Evolutionary conservation across 108 stramenopile genomes (phyloP).

Genomic region (Mediolabrus comicus): DNA sequence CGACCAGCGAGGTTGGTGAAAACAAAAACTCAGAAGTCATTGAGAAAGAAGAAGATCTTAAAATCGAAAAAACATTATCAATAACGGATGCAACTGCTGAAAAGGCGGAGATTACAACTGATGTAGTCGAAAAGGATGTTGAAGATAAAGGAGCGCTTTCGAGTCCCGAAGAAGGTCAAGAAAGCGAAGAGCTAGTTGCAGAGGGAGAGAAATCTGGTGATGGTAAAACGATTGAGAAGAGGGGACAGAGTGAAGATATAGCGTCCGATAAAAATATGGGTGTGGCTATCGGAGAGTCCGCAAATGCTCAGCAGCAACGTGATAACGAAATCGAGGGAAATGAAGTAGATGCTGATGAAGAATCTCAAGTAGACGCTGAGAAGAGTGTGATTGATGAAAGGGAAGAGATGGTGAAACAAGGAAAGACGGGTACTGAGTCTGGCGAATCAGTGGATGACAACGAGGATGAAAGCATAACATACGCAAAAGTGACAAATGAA

Average conservation of each 20-base stretch:
- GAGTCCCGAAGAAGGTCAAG: not conserved
- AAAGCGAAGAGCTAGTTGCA: not conserved
- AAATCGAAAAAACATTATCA: too few species aligned
- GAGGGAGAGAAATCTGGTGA: not conserved
- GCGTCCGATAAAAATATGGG: not conserved
- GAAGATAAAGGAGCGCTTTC: not conserved
- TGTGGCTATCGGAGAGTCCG: not conserved
- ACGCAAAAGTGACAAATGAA: not conserved
- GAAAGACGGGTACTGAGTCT: not conserved
- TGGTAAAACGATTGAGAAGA: not conserved
- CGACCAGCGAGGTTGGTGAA: too few species aligned
- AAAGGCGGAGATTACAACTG: not conserved
- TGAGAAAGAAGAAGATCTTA: too few species aligned
- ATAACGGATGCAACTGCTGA: too few species aligned
- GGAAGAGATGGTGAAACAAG: not conserved
- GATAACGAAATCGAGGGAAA: not conserved
- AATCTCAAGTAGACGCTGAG: not conserved
- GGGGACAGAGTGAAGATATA: not conserved
- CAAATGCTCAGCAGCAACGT: not conserved
- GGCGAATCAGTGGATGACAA: not conserved
- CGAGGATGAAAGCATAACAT: not conserved
- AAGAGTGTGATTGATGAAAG: not conserved
- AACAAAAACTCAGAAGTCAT: too few species aligned
- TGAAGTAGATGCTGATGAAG: not conserved
- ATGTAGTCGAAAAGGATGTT: not conserved